These are phyloP conservation scores for Boletus reticulatus DNA, from an alignment of 768 basidiomycete genomes.

Conservation along the genomic window DNA sequence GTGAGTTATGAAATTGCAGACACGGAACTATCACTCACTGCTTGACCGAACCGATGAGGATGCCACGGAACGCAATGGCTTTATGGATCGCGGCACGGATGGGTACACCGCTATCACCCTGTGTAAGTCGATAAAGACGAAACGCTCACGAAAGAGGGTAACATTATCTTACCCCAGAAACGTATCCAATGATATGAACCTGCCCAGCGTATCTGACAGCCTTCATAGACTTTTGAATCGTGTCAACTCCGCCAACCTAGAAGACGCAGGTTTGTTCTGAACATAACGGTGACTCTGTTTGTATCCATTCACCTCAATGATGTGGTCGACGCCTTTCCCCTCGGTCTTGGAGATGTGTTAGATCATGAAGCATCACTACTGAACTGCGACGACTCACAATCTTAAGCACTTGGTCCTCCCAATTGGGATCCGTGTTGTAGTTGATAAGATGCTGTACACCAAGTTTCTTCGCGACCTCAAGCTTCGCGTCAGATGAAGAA, in stretches of 20 bases:
- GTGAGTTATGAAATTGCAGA: neutral
- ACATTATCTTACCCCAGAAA: slow-evolving; percentile 37
- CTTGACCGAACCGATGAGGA: slow-evolving; percentile 56
- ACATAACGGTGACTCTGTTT: neutral
- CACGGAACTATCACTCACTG: slow-evolving; percentile 39
- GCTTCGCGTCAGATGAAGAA: slow-evolving; percentile 64
- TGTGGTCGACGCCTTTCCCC: slow-evolving; percentile 34
- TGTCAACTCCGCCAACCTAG: slow-evolving; percentile 55
- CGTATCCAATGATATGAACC: slow-evolving; percentile 50
- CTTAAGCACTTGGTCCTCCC: slow-evolving; percentile 52
- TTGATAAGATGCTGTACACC: slow-evolving; percentile 59
- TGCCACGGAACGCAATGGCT: slow-evolving; percentile 45
- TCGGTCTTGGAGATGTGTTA: slow-evolving; percentile 22
- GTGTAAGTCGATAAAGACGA: neutral
- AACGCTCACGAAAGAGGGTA: too few relatives aligned
- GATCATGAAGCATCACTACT: neutral
- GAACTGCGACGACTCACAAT: slow-evolving; percentile 34
- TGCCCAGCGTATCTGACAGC: slow-evolving; percentile 41
- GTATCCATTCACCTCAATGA: slow-evolving; percentile 24
- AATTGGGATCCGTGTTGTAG: slow-evolving; percentile 55
- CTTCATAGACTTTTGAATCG: slow-evolving; percentile 43
- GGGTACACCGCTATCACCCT: slow-evolving; percentile 30
- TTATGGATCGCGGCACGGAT: slow-evolving; percentile 38
- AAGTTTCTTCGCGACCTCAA: slow-evolving; percentile 48
- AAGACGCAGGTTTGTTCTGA: neutral